These are phyloP conservation scores for Ottelia alismoides DNA, from an alignment of 106 monocot genomes.

Conservation along the genomic window DNA sequence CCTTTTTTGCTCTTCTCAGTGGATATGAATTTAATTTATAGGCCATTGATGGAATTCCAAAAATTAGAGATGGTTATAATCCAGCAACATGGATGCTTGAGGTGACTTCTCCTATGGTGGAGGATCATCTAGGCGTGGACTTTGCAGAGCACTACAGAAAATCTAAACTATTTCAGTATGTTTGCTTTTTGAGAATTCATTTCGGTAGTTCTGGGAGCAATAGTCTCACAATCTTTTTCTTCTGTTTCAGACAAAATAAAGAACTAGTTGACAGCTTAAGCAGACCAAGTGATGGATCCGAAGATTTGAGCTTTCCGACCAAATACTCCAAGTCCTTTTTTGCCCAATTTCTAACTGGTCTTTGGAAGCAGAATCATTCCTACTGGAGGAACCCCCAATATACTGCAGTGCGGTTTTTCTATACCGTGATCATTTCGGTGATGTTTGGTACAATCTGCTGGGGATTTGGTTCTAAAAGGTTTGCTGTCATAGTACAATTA, in stretches of 20 bases:
- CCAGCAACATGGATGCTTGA: constrained; percentile 99
- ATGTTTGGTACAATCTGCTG: constrained; percentile 99
- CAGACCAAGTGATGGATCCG: constrained; percentile 48
- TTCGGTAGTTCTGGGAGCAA: not conserved
- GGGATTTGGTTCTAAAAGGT: constrained; percentile 94
- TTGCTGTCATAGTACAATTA: no score
- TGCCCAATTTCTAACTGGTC: constrained; percentile 66
- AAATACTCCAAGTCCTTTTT: constrained; percentile 73
- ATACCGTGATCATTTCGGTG: constrained; percentile 84
- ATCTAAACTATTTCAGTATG: constrained; percentile 82
- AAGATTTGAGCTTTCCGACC: constrained; percentile 84
- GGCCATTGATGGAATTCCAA: constrained; percentile 94
- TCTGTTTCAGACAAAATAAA: constrained; percentile 48
- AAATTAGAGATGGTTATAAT: constrained; percentile 89
- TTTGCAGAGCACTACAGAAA: constrained; percentile 77
- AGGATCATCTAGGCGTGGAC: constrained; percentile 59
- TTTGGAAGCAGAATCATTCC: constrained; percentile 97
- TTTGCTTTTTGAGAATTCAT: not conserved
- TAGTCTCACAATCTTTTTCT: no score
- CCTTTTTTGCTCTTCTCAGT: no score
- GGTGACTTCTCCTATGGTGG: constrained; percentile 67
- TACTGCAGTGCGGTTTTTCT: constrained; percentile 98
- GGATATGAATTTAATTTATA: no score
- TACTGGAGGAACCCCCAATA: constrained; percentile 99
- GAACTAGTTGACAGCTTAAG: constrained; percentile 76